Evolutionary conservation across 352 stramenopile genomes (phyloP).

Genomic region (Globisporangium takayamanum): DNA sequence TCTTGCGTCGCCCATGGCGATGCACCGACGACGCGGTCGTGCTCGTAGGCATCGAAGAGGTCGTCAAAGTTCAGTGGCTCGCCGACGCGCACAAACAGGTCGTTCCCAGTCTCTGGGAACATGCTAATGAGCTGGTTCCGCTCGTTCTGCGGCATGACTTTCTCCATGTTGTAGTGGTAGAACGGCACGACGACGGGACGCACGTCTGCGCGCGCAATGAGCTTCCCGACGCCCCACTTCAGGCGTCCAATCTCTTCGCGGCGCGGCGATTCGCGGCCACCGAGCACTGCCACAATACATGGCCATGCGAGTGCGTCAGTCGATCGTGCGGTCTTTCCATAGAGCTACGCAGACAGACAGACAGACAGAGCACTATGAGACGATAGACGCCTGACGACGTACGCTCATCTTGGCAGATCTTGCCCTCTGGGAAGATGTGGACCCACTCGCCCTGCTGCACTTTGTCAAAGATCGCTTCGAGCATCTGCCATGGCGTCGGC

Average conservation of each 20-base stretch:
- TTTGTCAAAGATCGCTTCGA: constrained; percentile 74
- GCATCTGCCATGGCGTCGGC: constrained; percentile 31
- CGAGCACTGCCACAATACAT: constrained; percentile 33
- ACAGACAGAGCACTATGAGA: background rate
- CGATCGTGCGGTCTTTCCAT: background rate
- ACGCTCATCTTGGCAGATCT: constrained; percentile 70
- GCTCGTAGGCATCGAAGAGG: constrained; percentile 56
- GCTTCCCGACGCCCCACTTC: constrained; percentile 85
- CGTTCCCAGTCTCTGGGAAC: constrained; percentile 41
- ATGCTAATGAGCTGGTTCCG: constrained; percentile 65
- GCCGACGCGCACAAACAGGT: constrained; percentile 57
- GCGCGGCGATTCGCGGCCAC: constrained; percentile 49
- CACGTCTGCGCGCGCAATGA: constrained; percentile 68
- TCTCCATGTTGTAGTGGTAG: constrained; percentile 86
- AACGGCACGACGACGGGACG: constrained; percentile 75
- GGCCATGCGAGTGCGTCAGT: background rate
- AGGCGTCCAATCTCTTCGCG: constrained; percentile 72
- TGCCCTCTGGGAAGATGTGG: constrained; percentile 86
- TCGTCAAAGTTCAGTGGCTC: constrained; percentile 80
- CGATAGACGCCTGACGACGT: constrained; percentile 2
- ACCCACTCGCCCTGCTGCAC: constrained; percentile 75
- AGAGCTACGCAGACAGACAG: background rate
- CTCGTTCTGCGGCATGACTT: constrained; percentile 80
- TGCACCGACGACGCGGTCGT: constrained; percentile 37
- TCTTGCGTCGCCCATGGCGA: constrained; percentile 55